Conservation (phyloP, 208 protist genomes). For the Leptomonas seymouri region DNA sequence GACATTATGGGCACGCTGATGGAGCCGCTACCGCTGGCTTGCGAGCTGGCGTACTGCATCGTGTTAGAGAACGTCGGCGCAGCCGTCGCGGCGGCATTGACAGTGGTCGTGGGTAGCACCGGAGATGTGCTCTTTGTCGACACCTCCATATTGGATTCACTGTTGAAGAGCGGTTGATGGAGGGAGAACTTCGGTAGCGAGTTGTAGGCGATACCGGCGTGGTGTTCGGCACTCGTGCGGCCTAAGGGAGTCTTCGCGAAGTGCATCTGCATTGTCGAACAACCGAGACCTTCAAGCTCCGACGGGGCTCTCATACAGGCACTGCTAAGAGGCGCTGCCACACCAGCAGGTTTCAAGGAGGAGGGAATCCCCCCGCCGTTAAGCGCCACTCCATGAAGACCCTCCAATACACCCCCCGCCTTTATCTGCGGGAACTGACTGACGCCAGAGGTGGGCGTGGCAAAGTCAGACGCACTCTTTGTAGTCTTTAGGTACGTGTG, state of each 20-base stretch:
- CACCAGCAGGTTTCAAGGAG: not conserved
- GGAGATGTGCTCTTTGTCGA: not conserved
- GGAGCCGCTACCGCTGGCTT: slow-evolving; percentile 7
- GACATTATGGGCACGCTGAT: slow-evolving; percentile 8
- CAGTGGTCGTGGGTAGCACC: not conserved
- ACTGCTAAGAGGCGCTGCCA: not conserved
- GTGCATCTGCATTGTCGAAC: not conserved
- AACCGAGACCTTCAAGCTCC: slow-evolving; percentile 3
- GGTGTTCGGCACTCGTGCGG: not conserved
- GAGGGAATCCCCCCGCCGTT: not conserved
- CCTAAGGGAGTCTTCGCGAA: not conserved
- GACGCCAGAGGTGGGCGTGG: slow-evolving; percentile 13
- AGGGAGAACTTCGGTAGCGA: slow-evolving; percentile 4
- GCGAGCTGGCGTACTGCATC: not conserved
- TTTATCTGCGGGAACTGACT: not conserved
- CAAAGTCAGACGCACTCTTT: slow-evolving; percentile 19
- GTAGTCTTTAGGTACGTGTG: slow-evolving; percentile 29
- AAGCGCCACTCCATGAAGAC: not conserved
- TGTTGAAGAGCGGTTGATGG: slow-evolving; percentile 1
- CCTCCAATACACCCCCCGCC: not conserved
- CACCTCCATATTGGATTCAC: slow-evolving; percentile 1
- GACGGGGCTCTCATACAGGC: not conserved
- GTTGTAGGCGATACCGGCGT: not conserved
- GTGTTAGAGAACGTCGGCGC: not conserved
- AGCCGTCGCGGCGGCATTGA: not conserved